These are phyloP conservation scores for Exserohilum turcica DNA, from an alignment of 2,329 filamentous ascomycete genomes.

Conservation along the genomic window DNA sequence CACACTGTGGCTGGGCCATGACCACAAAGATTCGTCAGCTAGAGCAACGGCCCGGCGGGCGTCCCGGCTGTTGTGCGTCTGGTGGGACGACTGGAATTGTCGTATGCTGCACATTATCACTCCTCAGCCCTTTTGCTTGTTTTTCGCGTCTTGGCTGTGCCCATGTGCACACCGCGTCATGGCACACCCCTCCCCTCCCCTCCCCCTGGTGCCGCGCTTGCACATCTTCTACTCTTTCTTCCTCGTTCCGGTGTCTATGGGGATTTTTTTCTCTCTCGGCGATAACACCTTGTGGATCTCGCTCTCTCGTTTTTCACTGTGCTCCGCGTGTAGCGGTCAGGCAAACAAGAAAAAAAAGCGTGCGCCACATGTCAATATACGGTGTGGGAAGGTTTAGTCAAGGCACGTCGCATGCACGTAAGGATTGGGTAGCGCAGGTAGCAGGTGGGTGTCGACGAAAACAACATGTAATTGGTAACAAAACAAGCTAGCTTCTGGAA, in stretches of 20 bases:
- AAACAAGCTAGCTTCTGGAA: constrained; percentile 16
- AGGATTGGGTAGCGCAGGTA: background rate
- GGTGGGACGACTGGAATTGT: too few relatives aligned
- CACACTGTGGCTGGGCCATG: too few relatives aligned
- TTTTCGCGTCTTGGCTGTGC: too few relatives aligned
- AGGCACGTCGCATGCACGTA: background rate
- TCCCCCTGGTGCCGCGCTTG: too few relatives aligned
- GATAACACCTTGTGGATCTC: background rate
- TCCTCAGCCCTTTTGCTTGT: too few relatives aligned
- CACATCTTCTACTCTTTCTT: background rate
- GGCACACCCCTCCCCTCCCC: too few relatives aligned
- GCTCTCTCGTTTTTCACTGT: background rate
- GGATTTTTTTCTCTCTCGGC: background rate
- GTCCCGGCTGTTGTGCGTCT: too few relatives aligned
- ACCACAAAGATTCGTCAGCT: too few relatives aligned
- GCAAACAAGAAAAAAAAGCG: background rate
- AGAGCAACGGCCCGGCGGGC: too few relatives aligned
- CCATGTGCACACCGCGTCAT: too few relatives aligned
- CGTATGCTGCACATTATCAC: too few relatives aligned
- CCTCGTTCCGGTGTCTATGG: background rate
- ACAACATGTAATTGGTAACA: background rate
- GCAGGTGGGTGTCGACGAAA: background rate
- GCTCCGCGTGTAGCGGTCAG: constrained; percentile 6
- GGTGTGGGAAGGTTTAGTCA: constrained; percentile 2
- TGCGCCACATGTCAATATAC: background rate